A percentile compares a stretch with the other conserved stretches of the same genome.
Conservation (phyloP, 805 yeast genomes). For the Pichia kluyveri region DNA sequence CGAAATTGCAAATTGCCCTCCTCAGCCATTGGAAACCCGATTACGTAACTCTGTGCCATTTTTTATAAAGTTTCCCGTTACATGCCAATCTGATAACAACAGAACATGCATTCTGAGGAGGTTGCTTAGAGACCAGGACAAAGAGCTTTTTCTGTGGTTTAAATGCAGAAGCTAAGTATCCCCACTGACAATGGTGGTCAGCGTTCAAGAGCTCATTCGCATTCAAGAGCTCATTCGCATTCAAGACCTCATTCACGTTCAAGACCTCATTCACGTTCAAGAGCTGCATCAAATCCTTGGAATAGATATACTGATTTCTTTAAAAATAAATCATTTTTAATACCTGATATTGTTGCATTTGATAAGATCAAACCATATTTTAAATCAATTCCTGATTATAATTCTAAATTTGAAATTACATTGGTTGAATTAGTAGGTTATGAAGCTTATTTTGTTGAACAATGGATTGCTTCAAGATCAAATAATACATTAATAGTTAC, state of each 20-base stretch:
- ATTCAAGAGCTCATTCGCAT: not conserved
- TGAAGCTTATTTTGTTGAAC: slow-evolving; percentile 88
- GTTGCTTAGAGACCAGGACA: no score
- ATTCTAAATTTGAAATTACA: not conserved
- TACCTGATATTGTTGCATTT: slow-evolving; percentile 8
- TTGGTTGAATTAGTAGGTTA: slow-evolving; percentile 41
- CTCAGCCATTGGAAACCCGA: no score
- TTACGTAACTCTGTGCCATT: no score
- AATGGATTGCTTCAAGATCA: slow-evolving; percentile 77
- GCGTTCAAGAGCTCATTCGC: not conserved
- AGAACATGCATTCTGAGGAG: no score
- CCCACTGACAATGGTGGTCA: not conserved
- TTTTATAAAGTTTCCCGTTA: no score
- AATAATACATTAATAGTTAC: slow-evolving; percentile 64
- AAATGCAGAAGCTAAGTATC: not conserved
- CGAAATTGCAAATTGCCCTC: no score
- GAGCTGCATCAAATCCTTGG: slow-evolving; percentile 1
- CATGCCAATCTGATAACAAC: no score
- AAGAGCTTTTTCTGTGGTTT: no score
- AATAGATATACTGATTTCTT: slow-evolving; percentile 5
- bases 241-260: not conserved
- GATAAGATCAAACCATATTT: slow-evolving; percentile 5
- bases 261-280: not conserved
- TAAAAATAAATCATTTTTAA: slow-evolving; percentile 4
- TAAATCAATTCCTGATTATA: not conserved